Base-by-base conservation (phyloP, 306 rosid species). In the Vigna hirtella region DNA sequence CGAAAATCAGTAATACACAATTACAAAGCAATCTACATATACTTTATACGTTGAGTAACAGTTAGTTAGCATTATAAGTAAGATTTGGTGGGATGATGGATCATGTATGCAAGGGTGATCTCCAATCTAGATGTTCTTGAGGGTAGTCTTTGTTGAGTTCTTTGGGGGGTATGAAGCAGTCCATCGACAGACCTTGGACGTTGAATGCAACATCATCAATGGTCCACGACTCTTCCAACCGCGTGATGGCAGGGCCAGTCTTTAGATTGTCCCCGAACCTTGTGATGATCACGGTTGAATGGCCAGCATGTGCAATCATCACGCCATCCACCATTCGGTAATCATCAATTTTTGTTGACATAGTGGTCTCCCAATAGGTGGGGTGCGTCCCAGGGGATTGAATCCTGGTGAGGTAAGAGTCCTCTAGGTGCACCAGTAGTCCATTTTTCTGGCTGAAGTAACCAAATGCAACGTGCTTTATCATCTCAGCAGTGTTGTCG, bases 401-500 rank as follows among this genome's bases (percentile, higher is more conserved):
- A 53, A 91, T 87, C 83, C 98, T 83, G 2, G 94, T 93, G 28
- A 93, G 80, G 69, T 88, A 91, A 1, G 98, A 93, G 66, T 93
- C 98, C 73, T 93, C 97, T 1, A 93, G 81, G 71, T 79, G 63
- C 30, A 89, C 93, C 0, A 93, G 86, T 0, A 93, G 79, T 0
- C 98, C 98, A 63, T 86, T 90, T 74, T 78, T 76, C 74, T 93
- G 98, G 85, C 97, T 85, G 72, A 93, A 93, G 90, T 89, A 88
- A 9, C 97, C 98, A 71, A 84, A 89, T 49, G 85, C 66, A 0
- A 87, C 88, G 55, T 93, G 98, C 73, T 89, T 93, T 63, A 93
- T 93, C 97, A 89, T 93, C 85, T 93, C 98, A 0, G 98, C 98
- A 0, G 98, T 91, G 87, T 28, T 87, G 3, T 93, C 98, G 40